A percentile compares a stretch with the other conserved stretches of the same genome.
Conservation (phyloP, 192 early-diverging fungal species). For the Coemansia umbellata region DNA sequence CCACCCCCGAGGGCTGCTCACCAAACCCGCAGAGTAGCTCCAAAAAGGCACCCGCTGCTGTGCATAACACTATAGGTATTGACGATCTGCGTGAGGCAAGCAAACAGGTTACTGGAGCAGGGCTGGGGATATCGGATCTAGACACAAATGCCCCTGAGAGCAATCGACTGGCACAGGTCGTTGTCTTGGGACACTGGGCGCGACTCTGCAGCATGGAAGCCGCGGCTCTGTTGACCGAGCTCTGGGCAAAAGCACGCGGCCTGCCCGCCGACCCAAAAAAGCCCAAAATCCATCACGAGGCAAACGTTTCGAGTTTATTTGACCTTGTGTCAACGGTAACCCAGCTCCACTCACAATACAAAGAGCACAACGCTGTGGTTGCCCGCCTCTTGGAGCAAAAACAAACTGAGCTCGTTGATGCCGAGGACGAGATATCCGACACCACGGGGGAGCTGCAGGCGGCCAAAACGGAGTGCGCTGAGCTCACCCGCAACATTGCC, state of each 20-base stretch:
- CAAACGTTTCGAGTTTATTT: too few relatives aligned
- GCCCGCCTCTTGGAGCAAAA: too few relatives aligned
- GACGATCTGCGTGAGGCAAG: slow-evolving; percentile 16
- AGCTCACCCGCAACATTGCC: not conserved
- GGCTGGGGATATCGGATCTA: not conserved
- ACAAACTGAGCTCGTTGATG: not conserved
- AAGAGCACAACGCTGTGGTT: too few relatives aligned
- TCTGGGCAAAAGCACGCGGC: too few relatives aligned
- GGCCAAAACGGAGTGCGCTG: not conserved
- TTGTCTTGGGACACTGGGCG: slow-evolving; percentile 28
- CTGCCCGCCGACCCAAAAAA: too few relatives aligned
- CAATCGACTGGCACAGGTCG: not conserved
- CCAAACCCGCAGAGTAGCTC: too few relatives aligned
- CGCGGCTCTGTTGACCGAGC: not conserved
- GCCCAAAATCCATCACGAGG: too few relatives aligned
- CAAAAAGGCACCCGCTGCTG: too few relatives aligned
- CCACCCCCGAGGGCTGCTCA: too few relatives aligned
- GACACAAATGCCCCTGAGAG: not conserved
- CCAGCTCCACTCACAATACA: not conserved
- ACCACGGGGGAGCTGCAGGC: not conserved
- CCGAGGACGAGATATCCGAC: slow-evolving; percentile 1
- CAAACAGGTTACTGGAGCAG: not conserved
- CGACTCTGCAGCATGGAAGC: slow-evolving; percentile 15
- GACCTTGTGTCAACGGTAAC: not conserved
- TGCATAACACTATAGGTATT: slow-evolving; percentile 18